Evolutionary conservation across 192 early-diverging fungal species (phyloP), one percentile per base, ranked within the genome.

Genomic region (Backusella sp.): DNA sequence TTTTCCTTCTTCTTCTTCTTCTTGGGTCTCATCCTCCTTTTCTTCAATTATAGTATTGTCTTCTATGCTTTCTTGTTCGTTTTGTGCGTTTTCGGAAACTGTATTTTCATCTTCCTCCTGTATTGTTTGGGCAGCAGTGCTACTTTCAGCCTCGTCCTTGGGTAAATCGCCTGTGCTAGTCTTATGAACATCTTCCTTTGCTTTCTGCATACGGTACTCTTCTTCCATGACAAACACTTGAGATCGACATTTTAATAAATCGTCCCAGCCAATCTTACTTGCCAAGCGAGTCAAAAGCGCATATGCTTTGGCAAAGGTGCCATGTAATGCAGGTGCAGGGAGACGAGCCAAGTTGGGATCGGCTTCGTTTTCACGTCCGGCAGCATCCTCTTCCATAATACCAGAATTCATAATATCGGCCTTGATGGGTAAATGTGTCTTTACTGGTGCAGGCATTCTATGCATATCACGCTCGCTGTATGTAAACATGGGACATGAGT

Each of bases 401-500:
- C 85, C 83, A 3, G 86, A 80, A 52, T 82, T 89, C 23, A 86
- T 72, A 39, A 94, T 88, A 62, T 97, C 96, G 6, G 89, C 88
- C 74, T 94, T 94, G 67, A 98, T 88, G 9, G 97, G 96, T 36
- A 97, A 86, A 83, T 98, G 95, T 19, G 93, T 92, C 52, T 95
- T 91, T 12, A 93, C 91, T 12, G 96, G 95, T 7, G 92, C 82
- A 6, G 96, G 97, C 92, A 97, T 96, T 36, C 96, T 91, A 72
- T 95, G 96, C 76, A 92, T 84, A 75, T 98, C 96, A 53, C 90
- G 86, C 73, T 95, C 94, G 62, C 88, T 89, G 82, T 90, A 97
- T 0, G 97, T 96, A 79, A 98, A 99, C 98, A 99, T 99, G 9
- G 98, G 98, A 81, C 98, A 99, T 17, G 97, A 94, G 81, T 99